Evolutionary conservation across 345 rosid genomes (phyloP).

Genomic region (Eucalyptus tenuipes): DNA sequence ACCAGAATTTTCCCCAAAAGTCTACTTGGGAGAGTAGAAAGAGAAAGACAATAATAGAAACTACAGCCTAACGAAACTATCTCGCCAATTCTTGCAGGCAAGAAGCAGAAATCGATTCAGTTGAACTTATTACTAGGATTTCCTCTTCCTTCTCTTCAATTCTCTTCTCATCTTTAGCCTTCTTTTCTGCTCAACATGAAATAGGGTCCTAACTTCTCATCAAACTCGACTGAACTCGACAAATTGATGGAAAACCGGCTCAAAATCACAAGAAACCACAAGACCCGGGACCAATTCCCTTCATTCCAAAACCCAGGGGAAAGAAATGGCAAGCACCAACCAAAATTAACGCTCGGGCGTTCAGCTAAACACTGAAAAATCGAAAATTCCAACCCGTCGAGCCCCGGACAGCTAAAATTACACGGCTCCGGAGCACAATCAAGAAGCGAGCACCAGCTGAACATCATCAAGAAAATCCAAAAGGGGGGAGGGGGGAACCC

Average conservation of each 20-base stretch:
- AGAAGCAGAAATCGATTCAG: not conserved
- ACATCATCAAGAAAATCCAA: not conserved
- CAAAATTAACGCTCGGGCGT: not conserved
- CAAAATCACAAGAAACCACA: not conserved
- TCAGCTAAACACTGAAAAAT: not conserved
- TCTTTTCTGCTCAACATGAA: not conserved
- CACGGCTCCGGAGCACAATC: not conserved
- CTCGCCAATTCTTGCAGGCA: not conserved
- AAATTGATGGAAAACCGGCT: not conserved
- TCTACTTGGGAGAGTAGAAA: not conserved
- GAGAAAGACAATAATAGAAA: not conserved
- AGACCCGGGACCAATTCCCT: not conserved
- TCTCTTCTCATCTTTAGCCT: not conserved
- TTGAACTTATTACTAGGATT: not conserved
- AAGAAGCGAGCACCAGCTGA: not conserved
- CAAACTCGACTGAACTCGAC: not conserved
- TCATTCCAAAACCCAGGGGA: not conserved
- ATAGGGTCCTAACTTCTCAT: not conserved
- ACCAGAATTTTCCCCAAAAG: not conserved
- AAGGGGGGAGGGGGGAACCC: not conserved
- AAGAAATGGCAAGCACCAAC: not conserved
- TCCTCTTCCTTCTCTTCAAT: not conserved
- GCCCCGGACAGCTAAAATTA: not conserved
- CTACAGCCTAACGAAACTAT: not conserved
- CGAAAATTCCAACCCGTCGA: not conserved